Percentiles rank a stretch among this genome's conserved stretches.
These are phyloP conservation scores for Canavalia ensiformis DNA, from an alignment of 306 rosid genomes.

Conservation along the genomic window DNA sequence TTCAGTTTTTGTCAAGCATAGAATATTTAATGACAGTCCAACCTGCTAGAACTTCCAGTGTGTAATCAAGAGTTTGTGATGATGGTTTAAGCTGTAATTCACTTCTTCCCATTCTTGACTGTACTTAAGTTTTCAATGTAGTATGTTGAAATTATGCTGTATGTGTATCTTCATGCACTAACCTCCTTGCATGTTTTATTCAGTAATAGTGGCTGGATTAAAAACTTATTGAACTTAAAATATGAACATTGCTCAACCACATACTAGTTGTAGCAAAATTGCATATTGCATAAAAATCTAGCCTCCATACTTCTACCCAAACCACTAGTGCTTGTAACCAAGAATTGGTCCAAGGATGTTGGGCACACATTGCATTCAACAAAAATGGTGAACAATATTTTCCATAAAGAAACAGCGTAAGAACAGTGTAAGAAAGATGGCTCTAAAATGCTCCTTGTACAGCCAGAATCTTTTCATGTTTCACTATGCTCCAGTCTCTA, in stretches of 20 bases:
- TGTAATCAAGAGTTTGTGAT: slow-evolving; percentile 22
- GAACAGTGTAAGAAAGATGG: background rate
- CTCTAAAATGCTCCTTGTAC: background rate
- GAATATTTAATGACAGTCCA: background rate
- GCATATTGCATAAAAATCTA: background rate
- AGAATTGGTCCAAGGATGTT: slow-evolving; percentile 5
- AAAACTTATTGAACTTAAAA: slow-evolving; percentile 15
- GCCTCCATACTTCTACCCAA: background rate
- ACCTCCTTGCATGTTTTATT: background rate
- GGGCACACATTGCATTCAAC: background rate
- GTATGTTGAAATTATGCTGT: slow-evolving; percentile 2
- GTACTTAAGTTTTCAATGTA: slow-evolving; percentile 8
- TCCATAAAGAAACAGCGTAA: background rate
- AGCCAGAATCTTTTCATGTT: background rate
- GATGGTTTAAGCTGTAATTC: slow-evolving; percentile 26
- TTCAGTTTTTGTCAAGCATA: slow-evolving; percentile 1
- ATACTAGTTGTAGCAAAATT: slow-evolving; percentile 28
- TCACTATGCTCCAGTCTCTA: background rate
- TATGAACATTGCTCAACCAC: background rate
- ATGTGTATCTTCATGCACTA: background rate
- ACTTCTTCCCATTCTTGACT: slow-evolving; percentile 26
- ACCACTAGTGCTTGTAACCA: slow-evolving; percentile 15
- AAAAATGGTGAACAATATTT: background rate
- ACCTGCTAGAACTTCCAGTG: background rate
- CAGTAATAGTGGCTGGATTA: slow-evolving; percentile 1